phyloP scores from a whole-genome alignment of 371 early-diverging fungal species.

The Thermomucor indicae-seudaticae region DNA sequence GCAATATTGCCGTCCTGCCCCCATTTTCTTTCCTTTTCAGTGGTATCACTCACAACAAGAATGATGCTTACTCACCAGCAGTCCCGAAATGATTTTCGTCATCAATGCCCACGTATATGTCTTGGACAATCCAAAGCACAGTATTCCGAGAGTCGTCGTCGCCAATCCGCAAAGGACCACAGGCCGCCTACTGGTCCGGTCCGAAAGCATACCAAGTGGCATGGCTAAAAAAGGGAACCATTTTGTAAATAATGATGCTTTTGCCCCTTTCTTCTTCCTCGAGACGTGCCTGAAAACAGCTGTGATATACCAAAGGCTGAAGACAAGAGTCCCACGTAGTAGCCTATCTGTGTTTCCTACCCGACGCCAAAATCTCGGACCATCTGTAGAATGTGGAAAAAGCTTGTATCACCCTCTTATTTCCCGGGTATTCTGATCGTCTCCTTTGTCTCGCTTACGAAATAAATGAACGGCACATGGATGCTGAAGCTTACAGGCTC shows the following conservation, averaged over 20 bases:
- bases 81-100: conserved; percentile 68
- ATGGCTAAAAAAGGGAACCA: conserved; percentile 17
- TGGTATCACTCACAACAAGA: conserved; percentile 9
- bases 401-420: neutral
- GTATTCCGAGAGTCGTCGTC: conserved; percentile 65
- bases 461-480: conserved; percentile 55
- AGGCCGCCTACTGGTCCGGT: conserved; percentile 69
- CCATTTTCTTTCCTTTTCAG: neutral
- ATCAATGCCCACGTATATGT: conserved; percentile 65
- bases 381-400: conserved; percentile 32
- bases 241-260: neutral
- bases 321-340: conserved; percentile 65
- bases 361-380: conserved; percentile 56
- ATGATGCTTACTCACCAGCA: conserved; percentile 43
- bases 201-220: conserved; percentile 66
- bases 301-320: conserved; percentile 65
- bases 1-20: conserved; percentile 69
- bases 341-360: conserved; percentile 53
- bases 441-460: conserved; percentile 10
- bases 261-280: neutral
- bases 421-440: neutral
- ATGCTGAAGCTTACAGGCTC: conserved; percentile 64
- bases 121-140: conserved; percentile 74
- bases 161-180: conserved; percentile 78
- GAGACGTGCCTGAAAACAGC: conserved; percentile 41